Conservation (phyloP, 139 green algal species). For the Chlamydomonas eustigma region DNA sequence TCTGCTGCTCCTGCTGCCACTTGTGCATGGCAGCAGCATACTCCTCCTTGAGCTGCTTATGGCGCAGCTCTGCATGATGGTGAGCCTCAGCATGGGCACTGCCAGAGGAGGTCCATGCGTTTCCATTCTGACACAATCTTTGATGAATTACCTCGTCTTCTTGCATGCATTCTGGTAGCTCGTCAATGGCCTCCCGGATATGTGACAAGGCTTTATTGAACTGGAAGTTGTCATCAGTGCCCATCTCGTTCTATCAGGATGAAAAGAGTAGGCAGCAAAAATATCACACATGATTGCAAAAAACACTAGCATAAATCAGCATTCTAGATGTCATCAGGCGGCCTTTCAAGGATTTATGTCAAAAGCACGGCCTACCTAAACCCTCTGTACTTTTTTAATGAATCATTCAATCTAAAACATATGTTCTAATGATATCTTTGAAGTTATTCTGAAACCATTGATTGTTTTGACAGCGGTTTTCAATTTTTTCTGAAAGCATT, state of each 20-base stretch:
- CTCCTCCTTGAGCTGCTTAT: background rate
- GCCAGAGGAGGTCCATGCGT: background rate
- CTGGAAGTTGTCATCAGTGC: conserved; percentile 66
- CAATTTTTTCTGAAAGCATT: no score
- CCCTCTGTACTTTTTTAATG: no score
- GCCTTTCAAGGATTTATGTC: no score
- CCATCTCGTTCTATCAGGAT: conserved; percentile 16
- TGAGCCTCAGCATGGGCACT: background rate
- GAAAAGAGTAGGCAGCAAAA: background rate
- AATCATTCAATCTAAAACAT: no score
- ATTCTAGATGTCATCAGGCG: no score
- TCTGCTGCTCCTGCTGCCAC: background rate
- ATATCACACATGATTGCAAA: background rate
- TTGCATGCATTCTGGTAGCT: conserved; percentile 18
- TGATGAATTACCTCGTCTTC: background rate
- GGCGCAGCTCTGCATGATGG: background rate
- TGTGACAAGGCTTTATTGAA: conserved; percentile 51
- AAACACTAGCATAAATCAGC: no score
- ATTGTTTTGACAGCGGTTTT: no score
- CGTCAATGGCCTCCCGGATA: conserved; percentile 22
- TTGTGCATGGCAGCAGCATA: background rate
- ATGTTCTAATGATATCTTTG: no score
- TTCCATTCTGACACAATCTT: background rate
- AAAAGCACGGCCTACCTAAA: no score
- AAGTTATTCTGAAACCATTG: no score